A percentile compares a stretch with the other conserved stretches of the same genome.
Conservation (phyloP, 1,139 yeast species). For the Yamadazyma blattariae region DNA sequence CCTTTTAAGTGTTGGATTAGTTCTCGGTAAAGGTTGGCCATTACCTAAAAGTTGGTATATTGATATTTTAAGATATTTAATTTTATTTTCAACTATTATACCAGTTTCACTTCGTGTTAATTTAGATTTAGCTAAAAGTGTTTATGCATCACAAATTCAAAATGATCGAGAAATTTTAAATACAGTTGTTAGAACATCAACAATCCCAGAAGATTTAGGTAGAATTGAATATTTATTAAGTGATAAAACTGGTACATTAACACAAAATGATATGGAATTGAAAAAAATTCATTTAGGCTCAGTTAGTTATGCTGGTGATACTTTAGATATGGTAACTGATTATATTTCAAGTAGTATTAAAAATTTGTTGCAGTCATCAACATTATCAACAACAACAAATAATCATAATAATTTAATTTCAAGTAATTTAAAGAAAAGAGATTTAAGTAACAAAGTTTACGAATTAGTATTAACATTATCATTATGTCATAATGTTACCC, state of each 20-base stretch:
- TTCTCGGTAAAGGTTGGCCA: conserved; percentile 75
- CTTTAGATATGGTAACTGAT: conserved; percentile 83
- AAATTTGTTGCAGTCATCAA: conserved; percentile 4
- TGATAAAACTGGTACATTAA: conserved; percentile 96
- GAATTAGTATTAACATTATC: conserved; percentile 83
- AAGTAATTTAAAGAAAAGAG: conserved; percentile 38
- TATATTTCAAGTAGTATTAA: conserved; percentile 44
- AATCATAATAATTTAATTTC: conserved; percentile 12
- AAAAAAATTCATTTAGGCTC: conserved; percentile 90
- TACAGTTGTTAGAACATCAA: conserved; percentile 92
- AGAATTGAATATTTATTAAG: conserved; percentile 88
- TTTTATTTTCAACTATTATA: conserved; percentile 89
- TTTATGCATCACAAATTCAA: conserved; percentile 93
- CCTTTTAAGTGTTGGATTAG: conserved; percentile 70
- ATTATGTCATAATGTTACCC: conserved; percentile 90
- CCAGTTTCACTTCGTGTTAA: conserved; percentile 96
- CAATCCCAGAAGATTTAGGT: conserved; percentile 97
- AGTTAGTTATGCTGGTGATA: conserved; percentile 88
- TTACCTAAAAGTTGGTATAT: conserved; percentile 71
- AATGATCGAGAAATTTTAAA: conserved; percentile 78
- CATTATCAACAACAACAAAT: no score
- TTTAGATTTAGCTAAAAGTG: conserved; percentile 91
- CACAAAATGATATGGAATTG: conserved; percentile 98
- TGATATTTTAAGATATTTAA: conserved; percentile 84
- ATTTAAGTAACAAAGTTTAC: conserved; percentile 70